Base-by-base conservation (phyloP, 352 stramenopile species). In the Globisporangium camurandrum region DNA sequence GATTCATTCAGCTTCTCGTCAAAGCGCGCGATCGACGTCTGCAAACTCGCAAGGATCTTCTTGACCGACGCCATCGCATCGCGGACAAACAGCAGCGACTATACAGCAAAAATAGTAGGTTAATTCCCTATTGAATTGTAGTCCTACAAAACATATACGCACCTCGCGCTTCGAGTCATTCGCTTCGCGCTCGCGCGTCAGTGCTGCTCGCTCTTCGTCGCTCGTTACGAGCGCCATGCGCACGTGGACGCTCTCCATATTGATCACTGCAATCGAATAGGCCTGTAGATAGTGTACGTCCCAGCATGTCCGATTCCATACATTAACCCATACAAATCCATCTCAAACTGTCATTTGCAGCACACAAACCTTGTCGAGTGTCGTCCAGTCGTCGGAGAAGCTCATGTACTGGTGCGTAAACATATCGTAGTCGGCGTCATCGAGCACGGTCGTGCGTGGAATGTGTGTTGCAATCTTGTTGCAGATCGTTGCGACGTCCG, bases 301-400 rank as follows among this genome's bases (percentile, higher is more conserved):
- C n/a, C n/a, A n/a, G n/a, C n/a, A n/a, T n/a, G 11, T 28, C 8
- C 22, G 20, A 11, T 30, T 12, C 14, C 20, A 4, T 7, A 27
- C 1, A 40, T 11, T 4, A 9, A 20, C 12, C 49, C n/a, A 43
- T 3, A 57, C 11, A 51, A 2, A n/a, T 19, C 43, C 14, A 47
- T n/a, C 28, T 26, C 16, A 30, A 24, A 22, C 26, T 27, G 26
- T 2, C 6, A 6, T 2, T 1, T 22, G 20, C 11, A 37, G 14
- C 1, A 7, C 11, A 26, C 45, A 19, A n/a, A 79, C 70, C 65
- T 83, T 86, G 51, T 90, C 75, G 20, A 90, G 71, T 51, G 69
- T 60, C 47, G 81, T 70, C 78, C 78, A 87, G 46, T 88, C 71
- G 3, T 61, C 57, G 0, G 50, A 51, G 24, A 84, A 70, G 14